These are phyloP conservation scores for Solanum aculeatissimum DNA, from an alignment of 305 asterid genomes.

Conservation along the genomic window DNA sequence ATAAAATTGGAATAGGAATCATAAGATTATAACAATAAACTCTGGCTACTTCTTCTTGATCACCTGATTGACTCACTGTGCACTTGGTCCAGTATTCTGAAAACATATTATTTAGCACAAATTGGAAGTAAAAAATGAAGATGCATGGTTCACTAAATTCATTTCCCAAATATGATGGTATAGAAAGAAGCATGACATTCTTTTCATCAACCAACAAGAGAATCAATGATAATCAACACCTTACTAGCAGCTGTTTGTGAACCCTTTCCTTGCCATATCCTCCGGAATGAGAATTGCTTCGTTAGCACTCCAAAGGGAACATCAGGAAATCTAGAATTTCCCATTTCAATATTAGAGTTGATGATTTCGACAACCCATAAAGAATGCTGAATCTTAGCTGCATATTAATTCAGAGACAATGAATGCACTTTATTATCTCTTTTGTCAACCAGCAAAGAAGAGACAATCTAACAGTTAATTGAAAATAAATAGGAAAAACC, in stretches of 20 bases:
- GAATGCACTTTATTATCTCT: not conserved
- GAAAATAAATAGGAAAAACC: slow-evolving; percentile 28
- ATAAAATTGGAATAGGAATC: not conserved
- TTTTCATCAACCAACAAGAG: slow-evolving; percentile 14
- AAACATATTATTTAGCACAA: not conserved
- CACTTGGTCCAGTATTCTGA: not conserved
- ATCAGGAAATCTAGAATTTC: slow-evolving; percentile 30
- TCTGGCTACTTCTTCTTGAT: not conserved
- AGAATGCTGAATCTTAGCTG: slow-evolving; percentile 88
- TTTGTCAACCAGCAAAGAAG: not conserved
- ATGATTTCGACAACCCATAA: slow-evolving; percentile 75
- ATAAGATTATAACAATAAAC: not conserved
- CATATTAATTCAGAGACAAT: slow-evolving; percentile 7
- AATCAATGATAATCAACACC: slow-evolving; percentile 35
- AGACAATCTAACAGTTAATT: slow-evolving; percentile 3
- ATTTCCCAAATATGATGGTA: not conserved
- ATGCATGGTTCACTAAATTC: not conserved
- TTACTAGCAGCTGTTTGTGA: slow-evolving; percentile 79
- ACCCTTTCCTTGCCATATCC: slow-evolving; percentile 96
- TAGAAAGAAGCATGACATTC: not conserved
- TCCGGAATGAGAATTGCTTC: slow-evolving; percentile 58
- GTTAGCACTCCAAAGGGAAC: slow-evolving; percentile 34
- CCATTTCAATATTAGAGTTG: slow-evolving; percentile 34
- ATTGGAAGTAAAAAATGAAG: not conserved
- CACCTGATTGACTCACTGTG: not conserved